phyloP scores from a whole-genome alignment of 768 basidiomycete genomes.

The Dendrothele bispora region DNA sequence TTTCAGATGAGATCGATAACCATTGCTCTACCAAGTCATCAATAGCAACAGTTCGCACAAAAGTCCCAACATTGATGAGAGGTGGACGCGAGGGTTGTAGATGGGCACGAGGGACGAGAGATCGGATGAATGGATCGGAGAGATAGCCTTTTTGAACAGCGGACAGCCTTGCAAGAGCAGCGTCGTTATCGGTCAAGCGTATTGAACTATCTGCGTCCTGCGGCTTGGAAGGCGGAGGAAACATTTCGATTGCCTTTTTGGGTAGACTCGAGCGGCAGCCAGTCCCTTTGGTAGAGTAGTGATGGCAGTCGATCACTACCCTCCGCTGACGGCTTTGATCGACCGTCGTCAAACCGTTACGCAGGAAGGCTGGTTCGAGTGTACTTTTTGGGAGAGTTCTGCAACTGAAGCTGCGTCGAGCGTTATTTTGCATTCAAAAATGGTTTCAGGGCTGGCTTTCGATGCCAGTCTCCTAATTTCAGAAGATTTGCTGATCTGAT shows the following conservation, averaged over 20 bases:
- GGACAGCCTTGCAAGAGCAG: conserved; percentile 81
- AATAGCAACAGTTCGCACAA: conserved; percentile 77
- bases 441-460: too few species aligned
- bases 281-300: too few species aligned
- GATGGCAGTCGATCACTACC: too few species aligned
- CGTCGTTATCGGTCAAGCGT: conserved; percentile 81
- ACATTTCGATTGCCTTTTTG: conserved; percentile 16
- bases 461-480: too few species aligned
- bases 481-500: too few species aligned
- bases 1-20: conserved; percentile 44
- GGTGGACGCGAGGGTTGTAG: conserved; percentile 69
- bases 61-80: conserved; percentile 94
- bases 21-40: conserved; percentile 74
- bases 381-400: too few species aligned
- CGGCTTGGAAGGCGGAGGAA: conserved; percentile 18
- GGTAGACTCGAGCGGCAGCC: too few species aligned
- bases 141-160: conserved; percentile 83
- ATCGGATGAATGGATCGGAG: conserved; percentile 67
- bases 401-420: too few species aligned
- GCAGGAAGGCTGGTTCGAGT: too few species aligned
- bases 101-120: conserved; percentile 69
- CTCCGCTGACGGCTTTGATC: too few species aligned
- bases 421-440: too few species aligned
- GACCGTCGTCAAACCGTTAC: too few species aligned
- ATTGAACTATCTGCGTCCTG: conserved; percentile 59